A percentile compares a stretch with the other conserved stretches of the same genome.
These are phyloP conservation scores for Fusarium sp. DNA, from an alignment of 2,329 filamentous ascomycete genomes.

Conservation along the genomic window DNA sequence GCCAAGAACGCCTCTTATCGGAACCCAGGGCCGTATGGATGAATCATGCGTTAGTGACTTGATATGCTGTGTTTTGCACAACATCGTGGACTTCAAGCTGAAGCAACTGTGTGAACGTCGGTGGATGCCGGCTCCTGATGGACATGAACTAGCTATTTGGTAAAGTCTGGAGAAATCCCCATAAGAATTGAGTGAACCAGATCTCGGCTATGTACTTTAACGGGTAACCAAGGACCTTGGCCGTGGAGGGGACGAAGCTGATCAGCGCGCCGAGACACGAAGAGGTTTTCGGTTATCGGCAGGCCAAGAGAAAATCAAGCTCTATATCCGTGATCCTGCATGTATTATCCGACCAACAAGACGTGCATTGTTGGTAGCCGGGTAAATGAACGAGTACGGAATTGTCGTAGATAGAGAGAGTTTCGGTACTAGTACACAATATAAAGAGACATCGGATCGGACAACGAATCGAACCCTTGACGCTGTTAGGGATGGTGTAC, in stretches of 20 bases:
- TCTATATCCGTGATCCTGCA: background rate
- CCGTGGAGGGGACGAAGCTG: slow-evolving; percentile 14
- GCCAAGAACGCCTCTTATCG: slow-evolving; percentile 29
- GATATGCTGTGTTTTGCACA: background rate
- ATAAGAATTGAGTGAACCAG: slow-evolving; percentile 14
- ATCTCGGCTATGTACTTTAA: slow-evolving; percentile 4
- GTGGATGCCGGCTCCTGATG: slow-evolving; percentile 5
- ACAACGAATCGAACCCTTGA: slow-evolving; percentile 7
- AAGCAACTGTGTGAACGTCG: background rate
- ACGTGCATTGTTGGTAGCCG: slow-evolving; percentile 1
- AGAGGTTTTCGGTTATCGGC: slow-evolving; percentile 26
- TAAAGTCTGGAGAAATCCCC: slow-evolving; percentile 24
- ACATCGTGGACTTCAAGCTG: background rate
- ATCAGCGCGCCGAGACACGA: slow-evolving; percentile 12
- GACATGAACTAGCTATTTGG: slow-evolving; percentile 7
- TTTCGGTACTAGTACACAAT: background rate
- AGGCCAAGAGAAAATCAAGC: slow-evolving; percentile 7
- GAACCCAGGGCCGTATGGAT: slow-evolving; percentile 41
- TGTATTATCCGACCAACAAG: background rate
- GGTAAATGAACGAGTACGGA: slow-evolving; percentile 4
- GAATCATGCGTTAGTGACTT: slow-evolving; percentile 4
- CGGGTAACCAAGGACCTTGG: slow-evolving; percentile 21
- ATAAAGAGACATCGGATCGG: background rate
- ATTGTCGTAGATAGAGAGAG: background rate
- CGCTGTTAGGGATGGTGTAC: slow-evolving; percentile 3